Evolutionary conservation across 176 grass and related monocot species (phyloP), one percentile per base, ranked within the genome.

Genomic region (bread wheat (Triticum aestivum)): DNA sequence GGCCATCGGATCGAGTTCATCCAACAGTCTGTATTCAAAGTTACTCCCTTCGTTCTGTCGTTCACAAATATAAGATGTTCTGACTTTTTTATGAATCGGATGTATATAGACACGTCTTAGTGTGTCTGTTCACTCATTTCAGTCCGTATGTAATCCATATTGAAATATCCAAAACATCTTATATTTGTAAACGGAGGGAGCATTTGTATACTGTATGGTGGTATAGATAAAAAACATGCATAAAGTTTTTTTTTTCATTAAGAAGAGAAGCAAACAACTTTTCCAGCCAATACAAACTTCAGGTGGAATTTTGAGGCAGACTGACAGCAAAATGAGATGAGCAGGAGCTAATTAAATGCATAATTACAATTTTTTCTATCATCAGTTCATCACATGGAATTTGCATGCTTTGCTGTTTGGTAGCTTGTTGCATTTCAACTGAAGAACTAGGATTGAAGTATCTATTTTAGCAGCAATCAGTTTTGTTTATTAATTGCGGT

Each of bases 291-390:
- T 30, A 54, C 15, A 54, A 54, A 33, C 7, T 77, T 71, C 8
- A 12, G 70, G 72, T 77, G 34, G 35, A 83, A n/a, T 30, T 83
- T 83, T 13, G 4, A 61, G 56, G 44, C 45, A 72, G 21, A 68
- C 9, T 32, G 30, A 38, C 4, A 12, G 8, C 10, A 30, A 5
- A 29, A 42, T 80, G 4, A 17, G 20, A 26, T 49, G 71, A 71
- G 20, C 18, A 66, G 32, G 26, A 41, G 32, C 42, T 67, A 37
- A 84, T 13, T 20, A 58, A 84, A 35, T 11, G 34, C 26, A 65
- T 42, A 12, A 3, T 73, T 26, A 3, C 23, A 20, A 30, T 34
- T 30, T 65, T 23, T 11, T 63, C 29, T 75, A 51, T 2, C 3
- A 76, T 11, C 42, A 45, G 0, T 44, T 44, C 42, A 45, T n/a